Evolutionary conservation across 1,284 basidiomycete genomes (phyloP), one percentile per base, ranked within the genome.

Genomic region (Thelephora terrestris): DNA sequence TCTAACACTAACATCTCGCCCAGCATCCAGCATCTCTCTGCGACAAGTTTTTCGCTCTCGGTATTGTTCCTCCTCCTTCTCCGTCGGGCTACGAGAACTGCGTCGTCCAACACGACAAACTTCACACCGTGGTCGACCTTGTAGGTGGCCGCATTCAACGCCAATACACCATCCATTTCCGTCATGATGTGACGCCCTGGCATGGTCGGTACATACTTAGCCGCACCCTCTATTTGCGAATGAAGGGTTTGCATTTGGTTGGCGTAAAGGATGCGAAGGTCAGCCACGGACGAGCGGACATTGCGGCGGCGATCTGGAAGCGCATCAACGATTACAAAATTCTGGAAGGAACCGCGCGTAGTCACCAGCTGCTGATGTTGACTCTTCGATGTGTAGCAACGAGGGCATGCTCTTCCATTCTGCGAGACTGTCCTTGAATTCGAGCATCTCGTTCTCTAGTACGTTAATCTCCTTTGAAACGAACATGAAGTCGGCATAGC

Each of bases 401-500:
- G 90, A 90, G 0, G 93, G 93, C 74, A 96, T 91, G 45, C 80
- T 81, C 64, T 92, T 93, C 87, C 94, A 99, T 61, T 99, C 96
- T 14, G 85, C 84, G 1, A 99, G 73, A 3, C 89, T 78, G 51
- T 95, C 91, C 63, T 97, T 98, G 62, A 99, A 80, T 61, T 98
- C 94, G 34, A 98, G 77, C 88, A 98, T 91, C 63, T 98, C 94
- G 62, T 95, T 97, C 70, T 99, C 95, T 10, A 99, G 76, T 0
- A 89, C 87, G 6, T 90, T 87, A 43, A 99, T 95, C 67, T 99
- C 96, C 61, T 98, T 99, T 7, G 93, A 96, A 42, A 99, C 91
- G 42, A 86, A 76, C 43, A 99, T 91, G 61, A 99, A 98, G 61
- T 98, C 92, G 36, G 91, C 85, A 61, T 98, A 99, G 66, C 91